A percentile compares a stretch with the other conserved stretches of the same genome.
These are phyloP conservation scores for Funneliformis geosporum DNA, from an alignment of 192 early-diverging fungal species.

Conservation along the genomic window DNA sequence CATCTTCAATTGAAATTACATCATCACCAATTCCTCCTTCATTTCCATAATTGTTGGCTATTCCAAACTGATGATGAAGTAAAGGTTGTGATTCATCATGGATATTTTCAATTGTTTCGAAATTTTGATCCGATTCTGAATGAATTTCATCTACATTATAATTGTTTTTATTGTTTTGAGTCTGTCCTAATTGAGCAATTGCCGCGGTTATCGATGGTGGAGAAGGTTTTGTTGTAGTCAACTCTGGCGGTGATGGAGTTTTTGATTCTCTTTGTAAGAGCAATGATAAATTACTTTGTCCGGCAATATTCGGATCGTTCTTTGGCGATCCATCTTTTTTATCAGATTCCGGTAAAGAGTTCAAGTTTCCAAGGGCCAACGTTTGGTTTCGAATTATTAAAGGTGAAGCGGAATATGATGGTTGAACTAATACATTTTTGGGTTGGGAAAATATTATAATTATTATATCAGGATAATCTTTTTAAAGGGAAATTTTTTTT, in stretches of 20 bases:
- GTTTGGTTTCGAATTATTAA: conserved; percentile 46
- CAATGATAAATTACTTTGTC: conserved; percentile 32
- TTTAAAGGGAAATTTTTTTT: background rate
- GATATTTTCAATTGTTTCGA: background rate
- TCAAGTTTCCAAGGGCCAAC: conserved; percentile 39
- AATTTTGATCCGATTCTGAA: background rate
- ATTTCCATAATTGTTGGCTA: background rate
- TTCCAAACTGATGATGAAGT: background rate
- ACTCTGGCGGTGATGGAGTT: background rate
- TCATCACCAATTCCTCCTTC: background rate
- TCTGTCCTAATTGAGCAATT: background rate
- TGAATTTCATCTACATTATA: no score
- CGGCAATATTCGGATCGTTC: background rate
- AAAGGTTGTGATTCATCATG: background rate
- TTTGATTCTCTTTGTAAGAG: conserved; percentile 27
- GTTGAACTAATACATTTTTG: background rate
- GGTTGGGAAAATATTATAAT: background rate
- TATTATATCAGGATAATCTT: background rate
- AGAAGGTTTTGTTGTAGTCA: background rate
- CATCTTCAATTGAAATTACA: background rate
- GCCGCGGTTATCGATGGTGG: conserved; percentile 13
- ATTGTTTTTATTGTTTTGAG: background rate
- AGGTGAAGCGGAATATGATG: conserved; percentile 44
- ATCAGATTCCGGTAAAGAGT: conserved; percentile 20
- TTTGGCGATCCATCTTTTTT: conserved; percentile 3